Evolutionary conservation across 140 eudicot species (phyloP).

Genomic region (Senecio squalidus): DNA sequence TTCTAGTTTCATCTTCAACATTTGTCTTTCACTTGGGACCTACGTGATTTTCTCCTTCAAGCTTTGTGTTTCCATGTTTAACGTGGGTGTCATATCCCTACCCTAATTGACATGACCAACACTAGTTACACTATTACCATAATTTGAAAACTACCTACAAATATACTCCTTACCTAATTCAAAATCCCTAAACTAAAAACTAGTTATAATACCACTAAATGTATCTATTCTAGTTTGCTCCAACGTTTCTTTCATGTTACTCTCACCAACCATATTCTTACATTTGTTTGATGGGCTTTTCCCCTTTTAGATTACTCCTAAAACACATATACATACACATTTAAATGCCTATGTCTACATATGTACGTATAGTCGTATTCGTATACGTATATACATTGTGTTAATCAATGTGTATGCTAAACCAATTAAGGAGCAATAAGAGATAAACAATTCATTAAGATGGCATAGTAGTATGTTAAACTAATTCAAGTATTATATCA

Average conservation of each 20-base stretch:
- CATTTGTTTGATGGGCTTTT: constrained; percentile 17
- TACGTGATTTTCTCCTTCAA: constrained; percentile 27
- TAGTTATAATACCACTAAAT: constrained; percentile 5
- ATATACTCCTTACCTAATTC: constrained; percentile 46
- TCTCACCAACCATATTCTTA: constrained; percentile 41
- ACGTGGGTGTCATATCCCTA: constrained; percentile 32
- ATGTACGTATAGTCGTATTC: neutral
- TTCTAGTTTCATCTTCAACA: constrained; percentile 35
- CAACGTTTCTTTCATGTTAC: constrained; percentile 45
- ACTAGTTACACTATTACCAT: constrained; percentile 16
- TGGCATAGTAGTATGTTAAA: neutral
- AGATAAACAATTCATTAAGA: too few species aligned
- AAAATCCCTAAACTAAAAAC: constrained; percentile 5
- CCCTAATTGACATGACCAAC: constrained; percentile 29
- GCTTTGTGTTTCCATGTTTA: constrained; percentile 19
- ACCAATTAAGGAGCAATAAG: too few species aligned
- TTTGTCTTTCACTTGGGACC: constrained; percentile 28
- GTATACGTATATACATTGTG: too few species aligned
- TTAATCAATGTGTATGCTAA: neutral
- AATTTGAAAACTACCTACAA: constrained; percentile 12
- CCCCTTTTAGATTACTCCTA: constrained; percentile 22
- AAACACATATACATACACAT: constrained; percentile 8
- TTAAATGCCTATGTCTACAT: neutral
- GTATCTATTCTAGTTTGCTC: constrained; percentile 41
- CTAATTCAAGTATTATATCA: neutral